Percentiles rank a stretch among this genome's conserved stretches.
Evolutionary conservation across 345 rosid genomes (phyloP).

Genomic region (Rhodamnia argentea): DNA sequence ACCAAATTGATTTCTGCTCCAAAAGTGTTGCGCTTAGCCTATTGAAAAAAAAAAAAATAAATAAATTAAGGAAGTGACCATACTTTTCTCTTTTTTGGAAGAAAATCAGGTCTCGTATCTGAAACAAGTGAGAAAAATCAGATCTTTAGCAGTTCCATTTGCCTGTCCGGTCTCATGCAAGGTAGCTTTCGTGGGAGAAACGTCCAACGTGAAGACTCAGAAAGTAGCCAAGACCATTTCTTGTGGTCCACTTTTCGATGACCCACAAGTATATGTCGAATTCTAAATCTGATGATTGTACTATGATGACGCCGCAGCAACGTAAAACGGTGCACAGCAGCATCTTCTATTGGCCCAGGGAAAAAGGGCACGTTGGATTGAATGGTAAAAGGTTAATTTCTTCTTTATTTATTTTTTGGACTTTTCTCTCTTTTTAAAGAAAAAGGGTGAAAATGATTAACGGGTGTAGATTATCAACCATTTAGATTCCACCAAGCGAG

Average conservation of each 20-base stretch:
- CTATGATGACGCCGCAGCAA: conserved; percentile 8
- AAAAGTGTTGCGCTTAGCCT: not conserved
- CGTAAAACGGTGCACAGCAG: not conserved
- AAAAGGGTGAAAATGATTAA: not conserved
- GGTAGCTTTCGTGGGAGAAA: conserved; percentile 12
- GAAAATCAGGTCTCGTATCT: not conserved
- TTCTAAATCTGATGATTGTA: conserved; percentile 1
- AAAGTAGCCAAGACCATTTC: conserved; percentile 5
- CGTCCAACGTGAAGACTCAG: not conserved
- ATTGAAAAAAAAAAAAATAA: not conserved
- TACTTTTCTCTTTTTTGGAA: not conserved
- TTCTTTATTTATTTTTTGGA: not conserved
- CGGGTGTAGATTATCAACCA: not conserved
- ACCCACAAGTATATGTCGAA: not conserved
- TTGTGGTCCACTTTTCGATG: conserved; percentile 16
- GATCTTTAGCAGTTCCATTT: conserved; percentile 16
- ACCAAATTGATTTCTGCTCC: too few species aligned
- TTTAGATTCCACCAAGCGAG: not conserved
- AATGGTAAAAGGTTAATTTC: not conserved
- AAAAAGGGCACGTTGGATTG: not conserved
- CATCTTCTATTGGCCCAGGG: not conserved
- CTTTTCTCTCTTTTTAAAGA: not conserved
- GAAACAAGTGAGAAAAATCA: conserved; percentile 3
- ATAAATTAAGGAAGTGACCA: not conserved
- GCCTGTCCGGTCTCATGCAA: conserved; percentile 7